Conservation (phyloP, 129 eudicot genomes). For the Rutidosis leptorrhynchoides region DNA sequence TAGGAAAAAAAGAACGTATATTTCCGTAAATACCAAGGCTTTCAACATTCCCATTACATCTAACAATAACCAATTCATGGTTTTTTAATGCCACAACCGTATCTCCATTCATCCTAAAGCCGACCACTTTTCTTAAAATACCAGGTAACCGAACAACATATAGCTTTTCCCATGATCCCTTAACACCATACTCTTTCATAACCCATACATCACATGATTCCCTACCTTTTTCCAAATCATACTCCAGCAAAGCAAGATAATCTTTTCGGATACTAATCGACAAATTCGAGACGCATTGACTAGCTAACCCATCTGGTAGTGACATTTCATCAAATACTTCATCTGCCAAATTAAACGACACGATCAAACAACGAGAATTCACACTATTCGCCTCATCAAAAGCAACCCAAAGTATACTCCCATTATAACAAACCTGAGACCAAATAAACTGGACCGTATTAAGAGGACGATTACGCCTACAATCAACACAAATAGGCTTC, state of each 20-base stretch:
- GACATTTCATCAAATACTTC: conserved; percentile 46
- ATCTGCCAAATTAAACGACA: conserved; percentile 36
- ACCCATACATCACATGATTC: conserved; percentile 49
- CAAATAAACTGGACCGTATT: conserved; percentile 29
- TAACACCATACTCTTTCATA: conserved; percentile 54
- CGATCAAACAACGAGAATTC: conserved; percentile 28
- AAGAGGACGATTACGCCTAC: conserved; percentile 11
- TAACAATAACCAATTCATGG: conserved; percentile 34
- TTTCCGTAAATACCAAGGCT: conserved; percentile 35
- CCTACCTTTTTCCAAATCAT: conserved; percentile 23
- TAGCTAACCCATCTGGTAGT: conserved; percentile 37
- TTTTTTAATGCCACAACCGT: conserved; percentile 36
- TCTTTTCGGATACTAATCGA: conserved; percentile 23
- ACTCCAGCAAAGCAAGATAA: conserved; percentile 37
- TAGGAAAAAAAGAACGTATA: conserved; percentile 40
- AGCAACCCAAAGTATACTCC: conserved; percentile 56
- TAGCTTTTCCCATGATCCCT: conserved; percentile 42
- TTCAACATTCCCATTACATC: conserved; percentile 15
- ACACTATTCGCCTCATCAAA: conserved; percentile 19
- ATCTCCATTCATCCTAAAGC: conserved; percentile 48
- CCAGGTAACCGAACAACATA: conserved; percentile 26
- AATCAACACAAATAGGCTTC: conserved; percentile 1
- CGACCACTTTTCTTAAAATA: conserved; percentile 29
- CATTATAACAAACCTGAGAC: conserved; percentile 49
- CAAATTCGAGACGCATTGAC: conserved; percentile 21